Percentiles rank a stretch among this genome's conserved stretches.
phyloP scores from a whole-genome alignment of 495 filamentous ascomycete species.

The Penicillium turbatum region DNA sequence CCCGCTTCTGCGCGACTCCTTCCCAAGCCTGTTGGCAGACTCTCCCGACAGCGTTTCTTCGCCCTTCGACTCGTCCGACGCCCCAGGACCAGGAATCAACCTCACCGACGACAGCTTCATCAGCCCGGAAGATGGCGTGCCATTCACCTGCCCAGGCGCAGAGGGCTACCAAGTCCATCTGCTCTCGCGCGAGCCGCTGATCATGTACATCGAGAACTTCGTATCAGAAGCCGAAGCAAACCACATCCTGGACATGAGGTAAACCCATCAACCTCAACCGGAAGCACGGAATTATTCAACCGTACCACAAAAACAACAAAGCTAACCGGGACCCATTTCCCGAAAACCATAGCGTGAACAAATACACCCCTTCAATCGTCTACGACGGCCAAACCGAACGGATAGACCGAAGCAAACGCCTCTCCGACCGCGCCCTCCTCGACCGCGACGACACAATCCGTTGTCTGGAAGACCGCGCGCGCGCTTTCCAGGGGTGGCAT shows the following conservation, averaged over 20 bases:
- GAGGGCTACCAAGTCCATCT: conserved; percentile 39
- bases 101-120: conserved; percentile 34
- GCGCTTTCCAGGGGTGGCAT: conserved; percentile 66
- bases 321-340: background rate
- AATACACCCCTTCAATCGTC: conserved; percentile 53
- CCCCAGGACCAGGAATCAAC: conserved; percentile 19
- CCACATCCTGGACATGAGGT: conserved; percentile 51
- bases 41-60: conserved; percentile 13
- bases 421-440: conserved; percentile 56
- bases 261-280: conserved; percentile 2
- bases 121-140: conserved; percentile 29
- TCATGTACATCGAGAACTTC: conserved; percentile 56
- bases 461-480: conserved; percentile 66
- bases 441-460: conserved; percentile 56
- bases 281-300: background rate
- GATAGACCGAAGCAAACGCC: conserved; percentile 46
- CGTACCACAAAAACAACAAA: background rate
- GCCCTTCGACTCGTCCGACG: conserved; percentile 20
- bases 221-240: conserved; percentile 44
- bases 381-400: conserved; percentile 43
- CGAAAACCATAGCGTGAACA: conserved; percentile 32
- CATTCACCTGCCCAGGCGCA: conserved; percentile 24
- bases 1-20: conserved; percentile 16
- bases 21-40: conserved; percentile 7
- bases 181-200: conserved; percentile 47